Conservation (phyloP, 164 flowering plant genomes). For the Kingdonia uniflora region DNA sequence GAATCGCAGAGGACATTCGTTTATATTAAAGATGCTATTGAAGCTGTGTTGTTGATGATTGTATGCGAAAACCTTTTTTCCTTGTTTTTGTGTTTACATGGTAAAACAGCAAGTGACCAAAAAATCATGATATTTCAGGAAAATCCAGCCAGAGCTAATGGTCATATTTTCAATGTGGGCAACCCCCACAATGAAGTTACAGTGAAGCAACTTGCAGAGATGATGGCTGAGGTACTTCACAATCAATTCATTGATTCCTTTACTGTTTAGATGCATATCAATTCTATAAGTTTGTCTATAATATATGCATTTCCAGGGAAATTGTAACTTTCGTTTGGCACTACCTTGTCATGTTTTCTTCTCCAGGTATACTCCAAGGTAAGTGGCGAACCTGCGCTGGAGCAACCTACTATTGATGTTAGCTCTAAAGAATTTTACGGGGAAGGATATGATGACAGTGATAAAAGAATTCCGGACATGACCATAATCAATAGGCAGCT, state of each 20-base stretch:
- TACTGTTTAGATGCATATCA: too few relatives aligned
- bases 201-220: conserved; percentile 83
- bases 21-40: conserved; percentile 55
- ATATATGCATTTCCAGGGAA: not conserved
- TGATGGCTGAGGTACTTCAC: conserved; percentile 67
- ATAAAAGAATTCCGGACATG: conserved; percentile 16
- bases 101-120: not conserved
- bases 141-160: conserved; percentile 81
- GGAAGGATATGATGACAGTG: conserved; percentile 15
- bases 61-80: conserved; percentile 15
- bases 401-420: conserved; percentile 8
- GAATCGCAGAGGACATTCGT: conserved; percentile 51
- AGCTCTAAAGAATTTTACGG: conserved; percentile 14
- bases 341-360: not conserved
- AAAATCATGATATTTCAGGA: conserved; percentile 28
- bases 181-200: conserved; percentile 91
- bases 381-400: conserved; percentile 1
- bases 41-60: conserved; percentile 53
- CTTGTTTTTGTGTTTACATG: not conserved
- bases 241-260: not conserved
- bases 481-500: conserved; percentile 12
- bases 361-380: conserved; percentile 12
- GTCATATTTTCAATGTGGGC: conserved; percentile 85
- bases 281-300: not conserved
- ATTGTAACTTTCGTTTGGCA: not conserved